Conservation (phyloP, 2,329 filamentous ascomycete genomes). For the Penicillium occitanis region DNA sequence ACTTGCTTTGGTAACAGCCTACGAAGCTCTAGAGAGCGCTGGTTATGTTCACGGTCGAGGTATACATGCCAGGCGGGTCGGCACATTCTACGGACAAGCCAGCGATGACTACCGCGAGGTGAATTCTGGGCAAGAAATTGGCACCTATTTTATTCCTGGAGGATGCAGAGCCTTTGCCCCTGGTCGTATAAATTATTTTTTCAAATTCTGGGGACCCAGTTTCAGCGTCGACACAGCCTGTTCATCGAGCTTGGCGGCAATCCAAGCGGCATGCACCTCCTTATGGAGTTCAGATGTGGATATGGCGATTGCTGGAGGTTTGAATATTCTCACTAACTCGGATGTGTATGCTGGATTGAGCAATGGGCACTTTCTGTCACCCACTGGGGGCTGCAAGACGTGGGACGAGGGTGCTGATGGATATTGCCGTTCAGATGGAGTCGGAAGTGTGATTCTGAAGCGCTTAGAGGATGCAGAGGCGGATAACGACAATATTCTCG, state of each 20-base stretch:
- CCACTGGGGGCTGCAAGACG: constrained; percentile 46
- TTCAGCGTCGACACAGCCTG: constrained; percentile 71
- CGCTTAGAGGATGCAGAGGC: constrained; percentile 46
- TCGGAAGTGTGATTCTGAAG: constrained; percentile 50
- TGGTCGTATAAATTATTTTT: constrained; percentile 68
- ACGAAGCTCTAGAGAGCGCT: constrained; percentile 76
- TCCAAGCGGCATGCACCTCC: constrained; percentile 65
- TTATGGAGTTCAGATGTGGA: constrained; percentile 64
- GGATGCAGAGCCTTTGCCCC: constrained; percentile 59
- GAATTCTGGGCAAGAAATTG: constrained; percentile 67
- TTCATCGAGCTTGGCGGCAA: constrained; percentile 67
- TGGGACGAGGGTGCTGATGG: constrained; percentile 51
- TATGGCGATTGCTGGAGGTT: constrained; percentile 72
- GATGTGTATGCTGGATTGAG: constrained; percentile 73
- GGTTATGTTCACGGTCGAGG: constrained; percentile 60
- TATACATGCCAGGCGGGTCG: constrained; percentile 44
- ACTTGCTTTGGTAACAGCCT: constrained; percentile 71
- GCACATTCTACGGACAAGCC: constrained; percentile 70
- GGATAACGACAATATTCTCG: constrained; percentile 43
- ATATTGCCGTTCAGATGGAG: constrained; percentile 52
- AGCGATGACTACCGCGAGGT: constrained; percentile 66
- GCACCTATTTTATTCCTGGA: constrained; percentile 64
- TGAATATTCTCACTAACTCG: constrained; percentile 69
- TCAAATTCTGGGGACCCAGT: constrained; percentile 69
- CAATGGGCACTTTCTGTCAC: constrained; percentile 38